Conservation (phyloP, 352 stramenopile genomes). For the Globisporangium echinulatum region DNA sequence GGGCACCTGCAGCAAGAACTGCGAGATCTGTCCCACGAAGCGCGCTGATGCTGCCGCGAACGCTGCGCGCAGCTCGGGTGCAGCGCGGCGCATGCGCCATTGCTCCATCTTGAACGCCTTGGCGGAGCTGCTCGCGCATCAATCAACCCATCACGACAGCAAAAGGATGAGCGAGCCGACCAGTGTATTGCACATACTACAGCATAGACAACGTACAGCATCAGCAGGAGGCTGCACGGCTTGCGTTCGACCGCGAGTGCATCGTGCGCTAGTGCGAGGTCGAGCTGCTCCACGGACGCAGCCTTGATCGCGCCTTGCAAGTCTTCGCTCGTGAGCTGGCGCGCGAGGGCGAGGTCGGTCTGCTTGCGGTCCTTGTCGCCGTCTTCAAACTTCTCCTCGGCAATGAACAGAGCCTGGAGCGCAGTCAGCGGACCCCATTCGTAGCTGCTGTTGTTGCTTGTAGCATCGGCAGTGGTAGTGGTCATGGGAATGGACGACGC, state of each 20-base stretch:
- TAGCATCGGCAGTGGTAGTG: neutral
- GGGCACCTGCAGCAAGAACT: constrained; percentile 44
- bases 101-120: constrained; percentile 58
- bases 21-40: constrained; percentile 39
- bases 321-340: constrained; percentile 38
- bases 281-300: constrained; percentile 53
- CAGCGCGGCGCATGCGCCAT: constrained; percentile 18
- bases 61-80: constrained; percentile 17
- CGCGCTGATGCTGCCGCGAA: constrained; percentile 15
- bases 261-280: constrained; percentile 46
- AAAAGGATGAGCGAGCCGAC: neutral
- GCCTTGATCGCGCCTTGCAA: constrained; percentile 32
- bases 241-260: constrained; percentile 43
- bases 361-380: constrained; percentile 39
- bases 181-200: neutral
- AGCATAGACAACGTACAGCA: constrained; percentile 30
- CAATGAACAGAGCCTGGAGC: constrained; percentile 35
- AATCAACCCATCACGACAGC: neutral
- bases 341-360: constrained; percentile 35
- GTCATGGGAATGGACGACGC: neutral
- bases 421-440: constrained; percentile 49
- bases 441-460: neutral
- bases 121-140: constrained; percentile 18
- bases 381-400: constrained; percentile 27
- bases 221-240: constrained; percentile 29